Evolutionary conservation across 768 basidiomycete species (phyloP).

Genomic region (Crucibulum laeve): DNA sequence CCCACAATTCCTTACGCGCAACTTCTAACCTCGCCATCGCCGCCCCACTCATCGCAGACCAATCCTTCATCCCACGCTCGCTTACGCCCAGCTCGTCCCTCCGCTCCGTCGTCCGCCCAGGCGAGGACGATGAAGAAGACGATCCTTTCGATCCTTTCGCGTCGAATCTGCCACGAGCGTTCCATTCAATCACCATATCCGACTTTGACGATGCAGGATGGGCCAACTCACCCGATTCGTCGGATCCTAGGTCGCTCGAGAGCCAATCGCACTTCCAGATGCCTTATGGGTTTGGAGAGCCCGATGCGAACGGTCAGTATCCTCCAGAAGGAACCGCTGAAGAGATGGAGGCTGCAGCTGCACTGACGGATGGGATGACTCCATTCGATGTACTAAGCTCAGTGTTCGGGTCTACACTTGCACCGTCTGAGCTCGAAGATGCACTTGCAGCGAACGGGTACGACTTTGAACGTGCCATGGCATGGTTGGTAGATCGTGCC

Average conservation of each 20-base stretch:
- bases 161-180: conserved; percentile 47
- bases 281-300: conserved; percentile 12
- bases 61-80: conserved; percentile 43
- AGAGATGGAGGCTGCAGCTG: conserved; percentile 43
- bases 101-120: conserved; percentile 57
- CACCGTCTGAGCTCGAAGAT: conserved; percentile 90
- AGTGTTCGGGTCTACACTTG: conserved; percentile 88
- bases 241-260: conserved; percentile 38
- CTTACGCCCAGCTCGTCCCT: conserved; percentile 68
- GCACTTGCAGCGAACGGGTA: conserved; percentile 84
- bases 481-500: conserved; percentile 81
- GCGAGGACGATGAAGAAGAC: conserved; percentile 69
- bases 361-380: conserved; percentile 90
- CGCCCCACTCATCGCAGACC: conserved; percentile 80
- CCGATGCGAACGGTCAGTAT: conserved; percentile 16
- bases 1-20: conserved; percentile 64
- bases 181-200: conserved; percentile 58
- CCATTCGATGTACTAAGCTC: conserved; percentile 94
- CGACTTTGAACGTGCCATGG: conserved; percentile 96
- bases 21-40: conserved; percentile 89
- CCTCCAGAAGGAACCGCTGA: conserved; percentile 18
- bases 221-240: conserved; percentile 47
- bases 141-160: conserved; percentile 83
- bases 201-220: conserved; percentile 61
- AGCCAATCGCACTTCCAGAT: conserved; percentile 20